Percentiles rank a stretch among this genome's conserved stretches.
phyloP scores from a whole-genome alignment of 108 stramenopile genomes.

The Pseudonitzschia multistriata region DNA sequence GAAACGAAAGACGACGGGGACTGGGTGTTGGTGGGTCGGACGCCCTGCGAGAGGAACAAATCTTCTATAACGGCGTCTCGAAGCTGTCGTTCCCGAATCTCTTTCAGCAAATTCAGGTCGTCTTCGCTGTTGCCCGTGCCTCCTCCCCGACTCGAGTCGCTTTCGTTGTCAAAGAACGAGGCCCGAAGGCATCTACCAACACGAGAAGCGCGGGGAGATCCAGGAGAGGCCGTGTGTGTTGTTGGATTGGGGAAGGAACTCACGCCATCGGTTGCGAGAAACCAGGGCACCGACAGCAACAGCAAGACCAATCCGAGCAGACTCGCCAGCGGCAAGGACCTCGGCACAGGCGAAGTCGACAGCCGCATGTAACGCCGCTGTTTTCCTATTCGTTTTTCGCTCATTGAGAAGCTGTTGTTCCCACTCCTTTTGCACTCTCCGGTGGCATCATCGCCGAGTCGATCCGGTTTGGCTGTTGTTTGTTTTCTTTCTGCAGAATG shows the following conservation, averaged over 20 bases:
- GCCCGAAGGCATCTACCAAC: background rate
- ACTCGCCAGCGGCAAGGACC: background rate
- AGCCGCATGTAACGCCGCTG: no score
- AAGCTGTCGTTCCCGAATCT: conserved; percentile 13
- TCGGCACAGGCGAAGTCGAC: background rate
- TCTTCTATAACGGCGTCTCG: conserved; percentile 12
- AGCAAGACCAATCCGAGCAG: background rate
- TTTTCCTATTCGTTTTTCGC: no score
- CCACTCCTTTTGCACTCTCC: no score
- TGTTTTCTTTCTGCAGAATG: no score
- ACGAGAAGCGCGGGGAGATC: background rate
- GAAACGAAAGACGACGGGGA: background rate
- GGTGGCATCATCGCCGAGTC: no score
- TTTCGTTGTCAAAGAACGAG: background rate
- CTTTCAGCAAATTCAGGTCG: background rate
- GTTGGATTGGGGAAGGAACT: background rate
- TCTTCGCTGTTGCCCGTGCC: background rate
- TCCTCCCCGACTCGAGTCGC: background rate
- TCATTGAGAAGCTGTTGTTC: no score
- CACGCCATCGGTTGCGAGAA: background rate
- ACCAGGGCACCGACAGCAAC: background rate
- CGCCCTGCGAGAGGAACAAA: background rate
- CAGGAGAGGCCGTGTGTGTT: background rate
- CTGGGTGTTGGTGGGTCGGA: background rate
- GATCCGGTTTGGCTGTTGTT: no score